Evolutionary conservation across 2,329 filamentous ascomycete genomes (phyloP), one percentile per base, ranked within the genome.

Genomic region (Fusarium sp.): DNA sequence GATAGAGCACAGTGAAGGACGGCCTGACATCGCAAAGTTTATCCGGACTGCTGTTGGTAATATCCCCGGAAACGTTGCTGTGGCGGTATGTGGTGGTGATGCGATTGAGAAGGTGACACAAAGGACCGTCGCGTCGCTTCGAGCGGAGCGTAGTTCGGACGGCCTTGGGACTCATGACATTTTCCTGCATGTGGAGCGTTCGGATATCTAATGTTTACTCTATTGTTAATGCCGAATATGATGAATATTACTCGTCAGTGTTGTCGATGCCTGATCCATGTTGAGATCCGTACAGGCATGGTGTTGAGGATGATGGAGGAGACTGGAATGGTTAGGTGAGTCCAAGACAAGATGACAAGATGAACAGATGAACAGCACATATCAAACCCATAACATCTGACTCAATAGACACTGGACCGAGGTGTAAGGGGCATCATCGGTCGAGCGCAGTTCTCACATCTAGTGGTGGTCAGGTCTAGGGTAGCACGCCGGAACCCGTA

Each of bases 61-160:
- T 22, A 43, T 70, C 6, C 70, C 77, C 1, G 77, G 77, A 0
- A 71, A 65, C 32, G 64, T 78, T 10, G 75, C 54, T 4, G 68
- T 79, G 6, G 77, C 77, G 3, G 75, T 79, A 11, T 79, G 77
- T 45, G 77, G 75, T 3, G 77, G 75, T 0, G 71, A 62, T 17
- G 66, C 71, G 9, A 70, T 79, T 5, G 77, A 79, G 32, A 71
- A 56, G 52, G 69, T 60, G 2, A 77, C 76, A 2, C 67, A 71
- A 71, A 70, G 54, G 32, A 63, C 65, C 12, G 72, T 79, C 43
- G 70, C 70, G 1, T 37, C 61, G 2, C 38, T 79, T 6, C 62
- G 65, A 38, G 66, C 63, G 8, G 68, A 73, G 17, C 58, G 69
- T 3, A 68, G 45, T 10, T 54, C 22, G 4, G 72, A 75, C 17